Conservation (phyloP, 306 rosid species). For the Cyamopsis tetragonoloba region DNA sequence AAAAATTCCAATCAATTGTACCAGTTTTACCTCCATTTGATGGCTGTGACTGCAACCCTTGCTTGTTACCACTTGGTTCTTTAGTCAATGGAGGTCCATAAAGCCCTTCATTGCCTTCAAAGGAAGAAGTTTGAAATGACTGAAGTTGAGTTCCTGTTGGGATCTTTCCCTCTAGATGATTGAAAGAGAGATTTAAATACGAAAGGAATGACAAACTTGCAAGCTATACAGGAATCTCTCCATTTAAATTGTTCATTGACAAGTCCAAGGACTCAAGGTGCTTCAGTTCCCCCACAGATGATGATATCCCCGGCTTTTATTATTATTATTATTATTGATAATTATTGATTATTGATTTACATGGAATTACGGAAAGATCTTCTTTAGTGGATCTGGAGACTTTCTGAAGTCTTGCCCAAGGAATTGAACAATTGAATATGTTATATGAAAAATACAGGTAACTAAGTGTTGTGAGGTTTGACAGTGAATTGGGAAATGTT, state of each 20-base stretch:
- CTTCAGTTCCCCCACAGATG: too few species aligned
- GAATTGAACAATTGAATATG: slow-evolving; percentile 17
- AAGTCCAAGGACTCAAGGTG: slow-evolving; percentile 38
- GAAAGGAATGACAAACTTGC: slow-evolving; percentile 30
- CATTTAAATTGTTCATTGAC: slow-evolving; percentile 26
- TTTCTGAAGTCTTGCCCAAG: too few species aligned
- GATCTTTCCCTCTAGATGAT: slow-evolving; percentile 30
- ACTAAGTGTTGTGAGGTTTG: slow-evolving; percentile 16
- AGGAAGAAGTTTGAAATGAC: slow-evolving; percentile 25
- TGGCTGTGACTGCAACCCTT: neutral
- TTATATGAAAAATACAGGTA: slow-evolving; percentile 17
- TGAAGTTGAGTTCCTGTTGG: slow-evolving; percentile 35
- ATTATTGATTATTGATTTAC: too few species aligned
- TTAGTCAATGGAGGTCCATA: slow-evolving; percentile 31
- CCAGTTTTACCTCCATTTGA: neutral
- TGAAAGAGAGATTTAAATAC: slow-evolving; percentile 32
- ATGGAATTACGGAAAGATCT: too few species aligned
- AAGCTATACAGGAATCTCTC: slow-evolving; percentile 32
- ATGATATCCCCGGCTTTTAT: too few species aligned
- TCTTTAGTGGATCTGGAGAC: too few species aligned
- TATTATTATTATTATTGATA: too few species aligned
- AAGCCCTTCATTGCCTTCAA: slow-evolving; percentile 20
- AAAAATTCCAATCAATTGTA: neutral
- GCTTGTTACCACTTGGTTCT: neutral
- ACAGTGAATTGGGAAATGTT: slow-evolving; percentile 21